phyloP scores from a whole-genome alignment of 176 grass and related monocot species.

The Metroxylon sagu region DNA sequence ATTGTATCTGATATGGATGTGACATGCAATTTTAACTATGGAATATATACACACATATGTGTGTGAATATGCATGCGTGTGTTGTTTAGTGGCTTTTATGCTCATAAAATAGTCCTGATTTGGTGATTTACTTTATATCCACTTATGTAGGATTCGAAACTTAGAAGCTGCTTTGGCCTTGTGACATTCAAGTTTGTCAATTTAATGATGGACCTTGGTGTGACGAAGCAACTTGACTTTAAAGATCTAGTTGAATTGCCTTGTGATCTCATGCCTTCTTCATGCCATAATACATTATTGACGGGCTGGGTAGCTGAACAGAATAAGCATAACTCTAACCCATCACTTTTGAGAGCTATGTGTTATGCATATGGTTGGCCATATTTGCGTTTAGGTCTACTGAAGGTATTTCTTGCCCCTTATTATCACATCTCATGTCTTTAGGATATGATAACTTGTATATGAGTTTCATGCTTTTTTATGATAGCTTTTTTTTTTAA shows the following conservation, averaged over 20 bases:
- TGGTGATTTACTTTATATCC: background rate
- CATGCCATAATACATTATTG: constrained; percentile 50
- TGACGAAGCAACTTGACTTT: constrained; percentile 76
- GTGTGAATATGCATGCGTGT: no score
- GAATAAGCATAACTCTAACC: constrained; percentile 31
- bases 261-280: constrained; percentile 48
- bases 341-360: constrained; percentile 70
- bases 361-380: constrained; percentile 69
- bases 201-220: constrained; percentile 65
- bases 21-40: no score
- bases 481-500: no score
- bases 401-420: constrained; percentile 49
- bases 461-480: no score
- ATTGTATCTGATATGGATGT: no score
- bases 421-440: background rate
- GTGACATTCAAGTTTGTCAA: constrained; percentile 77
- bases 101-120: no score
- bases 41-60: no score
- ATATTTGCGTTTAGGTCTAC: constrained; percentile 62
- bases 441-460: no score
- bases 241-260: constrained; percentile 76
- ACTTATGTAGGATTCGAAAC: constrained; percentile 33
- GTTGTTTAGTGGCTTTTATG: no score
- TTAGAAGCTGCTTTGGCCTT: constrained; percentile 33
- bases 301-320: constrained; percentile 65